Percentiles rank a stretch among this genome's conserved stretches.
These are phyloP conservation scores for Endocarpon pusillum DNA, from an alignment of 495 filamentous ascomycete species.

Conservation along the genomic window DNA sequence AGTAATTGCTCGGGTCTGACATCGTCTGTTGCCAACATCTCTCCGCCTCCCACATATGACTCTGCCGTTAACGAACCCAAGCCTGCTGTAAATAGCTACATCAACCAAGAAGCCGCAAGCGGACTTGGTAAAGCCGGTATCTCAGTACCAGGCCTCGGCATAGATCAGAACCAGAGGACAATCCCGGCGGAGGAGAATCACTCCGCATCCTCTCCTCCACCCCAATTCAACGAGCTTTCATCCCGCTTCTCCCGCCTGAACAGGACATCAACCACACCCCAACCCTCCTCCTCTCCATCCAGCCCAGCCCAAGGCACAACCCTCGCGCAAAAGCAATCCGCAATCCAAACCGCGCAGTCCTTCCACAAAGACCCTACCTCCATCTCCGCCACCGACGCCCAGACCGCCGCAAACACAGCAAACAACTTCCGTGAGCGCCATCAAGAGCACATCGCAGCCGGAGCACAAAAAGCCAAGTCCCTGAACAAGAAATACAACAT, in stretches of 20 bases:
- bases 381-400: conserved; percentile 38
- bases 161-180: conserved; percentile 27
- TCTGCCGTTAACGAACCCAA: conserved; percentile 16
- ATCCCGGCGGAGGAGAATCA: conserved; percentile 3
- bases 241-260: conserved; percentile 47
- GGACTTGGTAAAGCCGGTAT: conserved; percentile 63
- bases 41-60: conserved; percentile 39
- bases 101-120: conserved; percentile 52
- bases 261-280: conserved; percentile 16
- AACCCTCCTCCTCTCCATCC: conserved; percentile 10
- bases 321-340: conserved; percentile 43
- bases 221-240: conserved; percentile 47
- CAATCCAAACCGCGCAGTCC: conserved; percentile 35
- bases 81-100: conserved; percentile 19
- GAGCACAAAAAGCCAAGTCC: conserved; percentile 39
- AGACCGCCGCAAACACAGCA: conserved; percentile 36
- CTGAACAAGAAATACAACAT: conserved; percentile 36
- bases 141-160: conserved; percentile 66
- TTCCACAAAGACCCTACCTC: conserved; percentile 40
- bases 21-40: conserved; percentile 21
- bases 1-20: conserved; percentile 30
- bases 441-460: conserved; percentile 51
- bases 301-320: conserved; percentile 35
- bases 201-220: conserved; percentile 7
- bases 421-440: conserved; percentile 60